Conservation (phyloP, 148 eudicot species). For the Cornus florida region DNA sequence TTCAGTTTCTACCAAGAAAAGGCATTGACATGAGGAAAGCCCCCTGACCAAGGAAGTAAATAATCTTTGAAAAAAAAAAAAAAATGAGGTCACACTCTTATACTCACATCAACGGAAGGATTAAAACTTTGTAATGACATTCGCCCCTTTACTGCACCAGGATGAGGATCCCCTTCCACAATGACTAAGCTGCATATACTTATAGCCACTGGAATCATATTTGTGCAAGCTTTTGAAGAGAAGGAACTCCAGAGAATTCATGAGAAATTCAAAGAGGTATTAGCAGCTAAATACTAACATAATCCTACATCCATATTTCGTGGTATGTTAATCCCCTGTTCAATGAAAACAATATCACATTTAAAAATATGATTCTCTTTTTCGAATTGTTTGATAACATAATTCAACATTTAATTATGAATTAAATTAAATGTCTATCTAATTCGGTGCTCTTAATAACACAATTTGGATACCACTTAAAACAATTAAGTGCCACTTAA, state of each 20-base stretch:
- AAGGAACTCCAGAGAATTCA: neutral
- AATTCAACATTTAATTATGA: too few relatives aligned
- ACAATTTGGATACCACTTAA: too few relatives aligned
- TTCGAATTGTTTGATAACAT: too few relatives aligned
- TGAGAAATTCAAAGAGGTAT: neutral
- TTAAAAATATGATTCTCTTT: too few relatives aligned
- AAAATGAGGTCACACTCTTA: constrained; percentile 10
- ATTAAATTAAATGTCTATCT: too few relatives aligned
- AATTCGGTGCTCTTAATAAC: too few relatives aligned
- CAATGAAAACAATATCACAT: too few relatives aligned
- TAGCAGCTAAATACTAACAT: too few relatives aligned
- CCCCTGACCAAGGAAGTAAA: constrained; percentile 5
- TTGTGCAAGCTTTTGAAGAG: neutral
- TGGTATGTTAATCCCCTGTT: too few relatives aligned
- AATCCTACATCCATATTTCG: too few relatives aligned
- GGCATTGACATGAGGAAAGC: constrained; percentile 28
- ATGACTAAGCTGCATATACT: constrained; percentile 69
- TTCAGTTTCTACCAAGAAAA: constrained; percentile 68
- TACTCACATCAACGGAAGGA: constrained; percentile 91
- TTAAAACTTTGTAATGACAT: constrained; percentile 91
- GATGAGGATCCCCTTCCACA: constrained; percentile 92
- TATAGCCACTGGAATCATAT: neutral
- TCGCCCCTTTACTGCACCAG: constrained; percentile 72
- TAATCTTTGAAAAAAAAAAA: constrained; percentile 7
- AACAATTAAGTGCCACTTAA: too few relatives aligned